Evolutionary conservation across 2,329 filamentous ascomycete genomes (phyloP).

Genomic region (Fusarium nodosum): DNA sequence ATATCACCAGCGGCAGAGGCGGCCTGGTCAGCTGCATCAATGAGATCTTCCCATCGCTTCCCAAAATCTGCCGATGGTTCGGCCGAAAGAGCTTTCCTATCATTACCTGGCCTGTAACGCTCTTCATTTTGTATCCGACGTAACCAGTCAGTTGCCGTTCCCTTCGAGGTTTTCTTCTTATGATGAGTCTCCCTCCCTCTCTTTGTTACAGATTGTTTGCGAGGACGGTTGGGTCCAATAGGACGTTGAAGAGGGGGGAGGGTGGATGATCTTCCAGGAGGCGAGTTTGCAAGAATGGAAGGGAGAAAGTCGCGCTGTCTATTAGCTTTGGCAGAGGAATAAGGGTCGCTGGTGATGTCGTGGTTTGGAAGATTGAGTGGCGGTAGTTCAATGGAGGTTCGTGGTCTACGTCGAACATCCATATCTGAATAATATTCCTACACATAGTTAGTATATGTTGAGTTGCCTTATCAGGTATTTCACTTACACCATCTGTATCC

Average conservation of each 20-base stretch:
- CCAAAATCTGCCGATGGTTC: conserved; percentile 86
- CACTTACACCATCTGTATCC: conserved; percentile 81
- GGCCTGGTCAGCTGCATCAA: conserved; percentile 80
- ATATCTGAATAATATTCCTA: conserved; percentile 79
- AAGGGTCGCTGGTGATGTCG: conserved; percentile 80
- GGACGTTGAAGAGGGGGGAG: conserved; percentile 85
- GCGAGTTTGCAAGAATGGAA: conserved; percentile 84
- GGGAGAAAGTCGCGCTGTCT: conserved; percentile 82
- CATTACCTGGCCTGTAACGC: conserved; percentile 74
- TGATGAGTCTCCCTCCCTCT: conserved; percentile 81
- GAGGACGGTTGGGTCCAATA: conserved; percentile 77
- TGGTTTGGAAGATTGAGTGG: conserved; percentile 71
- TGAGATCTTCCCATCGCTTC: conserved; percentile 95
- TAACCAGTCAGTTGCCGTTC: conserved; percentile 77
- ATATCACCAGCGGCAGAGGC: conserved; percentile 92
- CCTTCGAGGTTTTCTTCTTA: conserved; percentile 80
- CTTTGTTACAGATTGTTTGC: conserved; percentile 90
- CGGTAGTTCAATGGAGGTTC: conserved; percentile 79
- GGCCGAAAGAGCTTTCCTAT: conserved; percentile 86
- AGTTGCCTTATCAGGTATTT: conserved; percentile 47
- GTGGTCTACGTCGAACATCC: conserved; percentile 73
- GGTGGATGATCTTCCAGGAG: conserved; percentile 88
- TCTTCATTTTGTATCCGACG: conserved; percentile 71
- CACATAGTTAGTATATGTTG: conserved; percentile 37
- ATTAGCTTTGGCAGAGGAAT: conserved; percentile 71